These are phyloP conservation scores for Ceratobasidium sp. DNA, from an alignment of 1,284 basidiomycete genomes.

Conservation along the genomic window DNA sequence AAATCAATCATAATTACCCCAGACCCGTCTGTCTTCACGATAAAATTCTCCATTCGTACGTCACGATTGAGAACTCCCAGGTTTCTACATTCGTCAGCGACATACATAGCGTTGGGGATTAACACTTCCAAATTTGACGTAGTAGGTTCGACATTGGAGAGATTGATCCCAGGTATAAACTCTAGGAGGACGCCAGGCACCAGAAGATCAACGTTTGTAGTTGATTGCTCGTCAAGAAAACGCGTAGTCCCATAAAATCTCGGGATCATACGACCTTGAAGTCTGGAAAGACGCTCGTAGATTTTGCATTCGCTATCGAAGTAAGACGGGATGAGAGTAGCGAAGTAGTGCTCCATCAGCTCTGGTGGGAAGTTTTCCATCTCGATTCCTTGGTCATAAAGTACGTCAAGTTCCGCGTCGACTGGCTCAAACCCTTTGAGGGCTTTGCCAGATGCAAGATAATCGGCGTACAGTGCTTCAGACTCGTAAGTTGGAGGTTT, in stretches of 20 bases:
- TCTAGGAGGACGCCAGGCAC: slow-evolving; percentile 2
- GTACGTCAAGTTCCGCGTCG: neutral
- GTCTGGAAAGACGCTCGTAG: slow-evolving; percentile 1
- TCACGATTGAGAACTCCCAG: neutral
- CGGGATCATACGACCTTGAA: slow-evolving; percentile 6
- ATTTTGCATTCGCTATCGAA: slow-evolving; percentile 12
- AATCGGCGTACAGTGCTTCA: neutral
- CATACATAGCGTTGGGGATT: neutral
- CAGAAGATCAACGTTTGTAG: neutral
- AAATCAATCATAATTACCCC: slow-evolving; percentile 19
- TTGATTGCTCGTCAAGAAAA: neutral
- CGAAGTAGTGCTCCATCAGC: slow-evolving; percentile 1
- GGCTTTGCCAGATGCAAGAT: neutral
- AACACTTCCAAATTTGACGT: neutral
- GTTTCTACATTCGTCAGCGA: neutral
- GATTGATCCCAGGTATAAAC: neutral
- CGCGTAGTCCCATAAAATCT: neutral
- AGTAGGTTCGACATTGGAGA: neutral
- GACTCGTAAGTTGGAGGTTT: slow-evolving; percentile 16
- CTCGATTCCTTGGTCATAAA: neutral
- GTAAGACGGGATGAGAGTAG: neutral
- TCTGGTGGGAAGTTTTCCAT: neutral
- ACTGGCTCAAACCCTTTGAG: neutral
- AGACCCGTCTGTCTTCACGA: slow-evolving; percentile 5
- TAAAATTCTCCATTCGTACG: slow-evolving; percentile 5